Evolutionary conservation across 495 filamentous ascomycete species (phyloP), one percentile per base, ranked within the genome.

Genomic region (Aspergillus cristatus): DNA sequence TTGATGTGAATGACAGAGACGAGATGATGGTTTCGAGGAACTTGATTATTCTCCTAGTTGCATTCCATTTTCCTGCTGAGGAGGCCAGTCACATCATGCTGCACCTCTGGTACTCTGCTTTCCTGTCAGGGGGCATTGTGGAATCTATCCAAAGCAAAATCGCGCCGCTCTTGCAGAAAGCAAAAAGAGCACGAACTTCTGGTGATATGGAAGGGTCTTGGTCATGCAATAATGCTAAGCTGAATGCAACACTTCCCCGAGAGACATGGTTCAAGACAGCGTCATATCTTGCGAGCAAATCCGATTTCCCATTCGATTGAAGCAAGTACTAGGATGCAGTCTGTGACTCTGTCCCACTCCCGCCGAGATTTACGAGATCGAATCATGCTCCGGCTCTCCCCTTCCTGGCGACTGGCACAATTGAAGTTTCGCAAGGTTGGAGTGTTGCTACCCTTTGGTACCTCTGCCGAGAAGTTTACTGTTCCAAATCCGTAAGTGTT

Each of bases 401-500:
- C 41, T 3, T 28, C 17, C 16, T 35, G 35, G 10, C 49, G 57
- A 13, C 20, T 46, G 3, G 36, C 48, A n/a, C 18, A 12, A 6
- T 3, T 28, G 16, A 44, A 35, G 28, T 61, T 48, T 32, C 45
- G 52, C 4, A 18, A 33, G 22, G 37, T 51, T 34, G 55, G 55
- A n/a, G 40, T 61, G 2, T 32, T 58, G 12, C 33, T 58, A 1
- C 54, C 55, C 0, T 58, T 50, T 34, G 45, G 52, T 1, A 25
- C 26, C 11, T 44, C 43, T 10, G n/a, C 32, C 3, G 34, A 40
- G 0, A 28, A 29, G 8, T 58, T 51, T 37, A 41, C 38, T 3
- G 42, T 30, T 8, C 53, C 55, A 1, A 61, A 58, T 37, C 52
- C 57, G 54, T 59, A 22, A 42, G 50, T 49, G 32, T 3, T 20